Conservation (phyloP, 2,329 filamentous ascomycete species). For the Periglandula ipomoeae region DNA sequence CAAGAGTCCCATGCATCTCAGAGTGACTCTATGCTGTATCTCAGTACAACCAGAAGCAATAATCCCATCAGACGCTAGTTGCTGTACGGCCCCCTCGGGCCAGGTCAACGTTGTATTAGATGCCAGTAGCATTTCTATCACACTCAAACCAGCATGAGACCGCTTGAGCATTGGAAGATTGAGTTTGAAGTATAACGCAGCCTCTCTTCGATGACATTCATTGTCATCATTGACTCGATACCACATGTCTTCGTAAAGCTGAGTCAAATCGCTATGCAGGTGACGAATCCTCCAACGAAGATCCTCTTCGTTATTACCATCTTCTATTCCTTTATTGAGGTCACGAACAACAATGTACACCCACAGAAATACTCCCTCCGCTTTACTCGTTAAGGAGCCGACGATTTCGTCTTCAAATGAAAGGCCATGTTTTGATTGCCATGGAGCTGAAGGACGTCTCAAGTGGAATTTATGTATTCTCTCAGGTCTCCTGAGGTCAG, state of each 20-base stretch:
- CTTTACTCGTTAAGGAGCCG: neutral
- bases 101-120: neutral
- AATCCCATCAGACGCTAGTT: neutral
- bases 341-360: neutral
- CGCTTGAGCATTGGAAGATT: neutral
- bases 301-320: neutral
- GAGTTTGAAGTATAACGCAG: neutral
- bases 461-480: neutral
- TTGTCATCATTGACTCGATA: neutral
- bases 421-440: neutral
- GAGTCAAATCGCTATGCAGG: neutral
- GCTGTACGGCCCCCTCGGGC: neutral
- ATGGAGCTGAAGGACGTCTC: neutral
- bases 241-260: slow-evolving; percentile 2
- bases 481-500: slow-evolving; percentile 1
- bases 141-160: neutral
- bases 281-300: neutral
- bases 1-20: too few relatives aligned
- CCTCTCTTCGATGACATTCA: neutral
- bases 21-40: too few relatives aligned
- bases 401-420: neutral
- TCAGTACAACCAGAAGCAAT: neutral
- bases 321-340: neutral
- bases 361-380: slow-evolving; percentile 9
- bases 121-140: neutral